Percentiles rank a stretch among this genome's conserved stretches.
Conservation (phyloP, 345 rosid species). For the Boechera retrofracta region DNA sequence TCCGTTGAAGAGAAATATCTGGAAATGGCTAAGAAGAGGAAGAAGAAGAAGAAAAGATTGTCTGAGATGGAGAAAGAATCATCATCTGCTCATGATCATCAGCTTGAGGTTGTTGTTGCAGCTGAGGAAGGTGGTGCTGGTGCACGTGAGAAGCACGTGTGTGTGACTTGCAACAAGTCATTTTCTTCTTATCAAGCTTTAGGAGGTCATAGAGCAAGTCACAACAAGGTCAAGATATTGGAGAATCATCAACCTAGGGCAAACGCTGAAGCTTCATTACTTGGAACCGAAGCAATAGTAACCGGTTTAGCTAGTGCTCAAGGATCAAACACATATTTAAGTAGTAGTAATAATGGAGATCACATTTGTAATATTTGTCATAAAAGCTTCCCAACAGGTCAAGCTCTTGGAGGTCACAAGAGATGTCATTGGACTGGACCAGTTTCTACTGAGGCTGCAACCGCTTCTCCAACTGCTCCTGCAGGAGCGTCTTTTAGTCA, state of each 20-base stretch:
- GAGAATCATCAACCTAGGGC: constrained; percentile 44
- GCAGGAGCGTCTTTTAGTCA: constrained; percentile 37
- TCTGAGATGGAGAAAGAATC: constrained; percentile 49
- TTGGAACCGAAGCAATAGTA: constrained; percentile 37
- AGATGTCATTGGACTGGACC: constrained; percentile 56
- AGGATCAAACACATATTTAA: constrained; percentile 38
- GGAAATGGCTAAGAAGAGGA: constrained; percentile 31
- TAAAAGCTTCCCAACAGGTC: constrained; percentile 51
- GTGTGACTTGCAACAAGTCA: constrained; percentile 53
- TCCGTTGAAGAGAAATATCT: not conserved
- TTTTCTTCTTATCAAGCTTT: constrained; percentile 58
- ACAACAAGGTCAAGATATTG: constrained; percentile 47
- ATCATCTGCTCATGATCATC: constrained; percentile 22
- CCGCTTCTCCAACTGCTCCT: constrained; percentile 22
- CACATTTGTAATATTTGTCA: constrained; percentile 53
- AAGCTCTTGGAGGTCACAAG: constrained; percentile 64
- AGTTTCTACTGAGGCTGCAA: constrained; percentile 34
- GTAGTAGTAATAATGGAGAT: constrained; percentile 38
- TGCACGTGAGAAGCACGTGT: constrained; percentile 38
- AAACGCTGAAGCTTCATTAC: constrained; percentile 37
- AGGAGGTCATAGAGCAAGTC: constrained; percentile 65
- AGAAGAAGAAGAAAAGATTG: constrained; percentile 46
- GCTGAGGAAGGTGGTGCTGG: constrained; percentile 19
- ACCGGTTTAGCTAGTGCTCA: constrained; percentile 36
- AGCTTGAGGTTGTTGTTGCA: constrained; percentile 21